phyloP scores from a whole-genome alignment of 1,284 basidiomycete genomes.

The Cryptococcus maquisensis region DNA sequence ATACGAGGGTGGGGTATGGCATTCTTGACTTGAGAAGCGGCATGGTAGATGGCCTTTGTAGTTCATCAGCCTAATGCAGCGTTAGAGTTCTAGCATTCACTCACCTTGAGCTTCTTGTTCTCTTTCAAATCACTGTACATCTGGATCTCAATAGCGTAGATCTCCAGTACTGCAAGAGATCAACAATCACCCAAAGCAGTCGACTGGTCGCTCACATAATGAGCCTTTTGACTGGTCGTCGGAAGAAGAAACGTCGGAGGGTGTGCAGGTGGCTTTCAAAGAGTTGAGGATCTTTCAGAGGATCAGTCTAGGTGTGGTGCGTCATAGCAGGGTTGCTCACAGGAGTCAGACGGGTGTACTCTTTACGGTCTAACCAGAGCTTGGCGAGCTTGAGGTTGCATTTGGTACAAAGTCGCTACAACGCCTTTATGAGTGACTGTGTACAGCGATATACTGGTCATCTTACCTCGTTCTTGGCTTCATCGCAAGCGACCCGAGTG shows the following conservation, averaged over 20 bases:
- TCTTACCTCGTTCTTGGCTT: constrained; percentile 89
- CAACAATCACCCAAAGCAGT: not conserved
- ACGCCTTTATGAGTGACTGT: not conserved
- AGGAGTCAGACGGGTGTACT: constrained; percentile 77
- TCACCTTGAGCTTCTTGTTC: constrained; percentile 87
- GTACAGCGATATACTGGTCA: not conserved
- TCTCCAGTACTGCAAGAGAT: constrained; percentile 68
- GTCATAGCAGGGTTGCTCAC: constrained; percentile 50
- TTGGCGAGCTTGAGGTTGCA: constrained; percentile 97
- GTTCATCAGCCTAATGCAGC: not conserved
- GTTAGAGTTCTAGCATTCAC: not conserved
- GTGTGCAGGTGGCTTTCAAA: constrained; percentile 51
- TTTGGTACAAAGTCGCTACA: constrained; percentile 83
- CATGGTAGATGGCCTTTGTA: constrained; percentile 91
- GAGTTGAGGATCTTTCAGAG: constrained; percentile 48
- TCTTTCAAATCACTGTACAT: constrained; percentile 98
- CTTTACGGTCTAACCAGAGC: constrained; percentile 91
- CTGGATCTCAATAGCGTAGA: constrained; percentile 97
- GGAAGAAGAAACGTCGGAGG: constrained; percentile 38
- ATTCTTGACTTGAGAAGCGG: constrained; percentile 84
- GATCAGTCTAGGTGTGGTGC: not conserved
- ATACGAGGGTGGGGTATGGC: constrained; percentile 98
- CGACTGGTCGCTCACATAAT: constrained; percentile 29
- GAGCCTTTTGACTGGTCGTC: constrained; percentile 50
- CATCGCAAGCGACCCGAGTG: constrained; percentile 82